Conservation (phyloP, 139 green algal genomes). For the Asterochloris sp. region DNA sequence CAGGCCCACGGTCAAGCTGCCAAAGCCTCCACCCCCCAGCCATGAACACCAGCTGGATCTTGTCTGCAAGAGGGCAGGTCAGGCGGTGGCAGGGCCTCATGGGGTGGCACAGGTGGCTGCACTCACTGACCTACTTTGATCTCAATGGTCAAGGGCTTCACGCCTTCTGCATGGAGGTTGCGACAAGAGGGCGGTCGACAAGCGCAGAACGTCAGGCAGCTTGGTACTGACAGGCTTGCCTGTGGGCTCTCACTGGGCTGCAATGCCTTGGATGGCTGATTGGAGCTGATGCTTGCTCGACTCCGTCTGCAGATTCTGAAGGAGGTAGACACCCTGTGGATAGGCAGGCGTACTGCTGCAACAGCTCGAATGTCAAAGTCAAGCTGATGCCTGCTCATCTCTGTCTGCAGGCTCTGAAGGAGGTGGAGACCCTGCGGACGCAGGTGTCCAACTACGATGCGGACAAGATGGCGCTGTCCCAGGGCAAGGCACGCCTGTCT, state of each 20-base stretch:
- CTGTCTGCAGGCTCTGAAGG: constrained; percentile 60
- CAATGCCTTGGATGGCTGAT: background rate
- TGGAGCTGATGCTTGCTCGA: background rate
- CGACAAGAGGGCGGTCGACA: no score
- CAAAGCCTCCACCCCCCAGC: no score
- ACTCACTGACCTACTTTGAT: no score
- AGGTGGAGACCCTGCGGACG: constrained; percentile 68
- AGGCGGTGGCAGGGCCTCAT: no score
- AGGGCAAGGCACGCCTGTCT: constrained; percentile 71
- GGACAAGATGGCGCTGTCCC: constrained; percentile 64
- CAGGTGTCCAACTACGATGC: constrained; percentile 73
- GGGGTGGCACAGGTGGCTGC: no score
- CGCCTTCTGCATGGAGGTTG: no score
- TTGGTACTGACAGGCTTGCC: no score
- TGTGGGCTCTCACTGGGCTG: background rate
- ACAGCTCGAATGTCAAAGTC: background rate
- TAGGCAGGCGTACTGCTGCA: background rate
- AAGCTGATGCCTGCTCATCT: background rate
- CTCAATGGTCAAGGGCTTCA: no score
- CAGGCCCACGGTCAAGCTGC: no score
- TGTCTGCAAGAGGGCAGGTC: no score
- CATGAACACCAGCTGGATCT: no score
- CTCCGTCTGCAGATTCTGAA: background rate
- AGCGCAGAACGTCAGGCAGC: no score
- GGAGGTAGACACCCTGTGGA: background rate